Evolutionary conservation across 176 grass and related monocot species (phyloP), one percentile per base, ranked within the genome.

Genomic region (Saccharum spontaneum): DNA sequence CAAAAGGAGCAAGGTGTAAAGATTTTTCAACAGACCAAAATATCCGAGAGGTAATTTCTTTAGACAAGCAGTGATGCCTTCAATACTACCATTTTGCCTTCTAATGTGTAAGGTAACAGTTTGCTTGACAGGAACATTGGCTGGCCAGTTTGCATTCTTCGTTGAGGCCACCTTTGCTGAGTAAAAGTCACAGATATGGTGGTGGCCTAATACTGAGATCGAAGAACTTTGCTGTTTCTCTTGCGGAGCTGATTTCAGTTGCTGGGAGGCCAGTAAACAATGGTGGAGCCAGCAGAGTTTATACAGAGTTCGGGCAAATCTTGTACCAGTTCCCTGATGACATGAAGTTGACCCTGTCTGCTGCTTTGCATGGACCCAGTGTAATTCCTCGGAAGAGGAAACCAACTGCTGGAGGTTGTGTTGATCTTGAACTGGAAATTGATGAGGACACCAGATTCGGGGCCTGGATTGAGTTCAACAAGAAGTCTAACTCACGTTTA

Each of bases 391-490:
- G 77, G 37, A 77, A 70, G 44, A 90, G 86, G 69, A 85, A 91
- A 81, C 80, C 67, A 18, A 76, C 62, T 48, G 48, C 83, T n/a
- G 88, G 85, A 83, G 96, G 96, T 78, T 93, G 88, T 33, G 4
- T 95, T 65, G 81, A 79, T 5, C 8, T 98, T 2, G 77, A 87
- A 26, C 71, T 98, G 77, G 90, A 92, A 59, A 49, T 95, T 3
- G 91, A 95, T 73, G 93, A 98, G 94, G 91, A 93, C 77, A 87
- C 91, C 5, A 98, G 88, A 81, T 41, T 94, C 10, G 93, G 93
- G 34, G 83, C 87, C 15, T 98, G 95, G 95, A 49, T 98, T 17
- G 89, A 98, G 79, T 49, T 87, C 44, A 76, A 92, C 69, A 88
- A 92, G 49, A 89, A 87, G 73, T 74, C 80, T 1, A 93, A 87